These are phyloP conservation scores for Rosa chinensis DNA, from an alignment of 306 rosid species.

Conservation along the genomic window DNA sequence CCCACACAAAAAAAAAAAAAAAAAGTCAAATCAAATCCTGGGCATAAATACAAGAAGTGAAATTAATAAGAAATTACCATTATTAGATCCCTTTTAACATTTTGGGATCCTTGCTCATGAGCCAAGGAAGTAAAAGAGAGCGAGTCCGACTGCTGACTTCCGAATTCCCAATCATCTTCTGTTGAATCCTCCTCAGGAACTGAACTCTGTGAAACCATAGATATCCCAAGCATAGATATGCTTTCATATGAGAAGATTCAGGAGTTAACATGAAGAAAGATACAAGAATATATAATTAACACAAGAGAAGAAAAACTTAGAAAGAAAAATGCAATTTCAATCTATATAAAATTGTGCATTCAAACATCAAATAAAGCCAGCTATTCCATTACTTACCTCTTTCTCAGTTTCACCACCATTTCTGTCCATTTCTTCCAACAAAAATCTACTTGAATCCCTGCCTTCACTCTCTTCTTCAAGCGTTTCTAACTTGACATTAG, in stretches of 20 bases:
- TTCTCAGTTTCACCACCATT: constrained; percentile 45
- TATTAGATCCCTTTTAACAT: constrained; percentile 61
- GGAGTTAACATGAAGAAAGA: not conserved
- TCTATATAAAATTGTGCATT: not conserved
- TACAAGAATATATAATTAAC: not conserved
- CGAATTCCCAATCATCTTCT: constrained; percentile 46
- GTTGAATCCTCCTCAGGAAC: constrained; percentile 29
- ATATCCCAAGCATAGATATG: not conserved
- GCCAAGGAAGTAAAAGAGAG: constrained; percentile 45
- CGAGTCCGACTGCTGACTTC: constrained; percentile 52
- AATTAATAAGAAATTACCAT: constrained; percentile 49
- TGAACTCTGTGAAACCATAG: constrained; percentile 43
- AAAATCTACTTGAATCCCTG: constrained; percentile 47
- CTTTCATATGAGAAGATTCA: not conserved
- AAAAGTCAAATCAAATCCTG: constrained; percentile 4
- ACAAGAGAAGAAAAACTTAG: not conserved
- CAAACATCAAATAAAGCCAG: constrained; percentile 21
- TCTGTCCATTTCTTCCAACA: constrained; percentile 30
- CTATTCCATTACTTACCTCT: constrained; percentile 50
- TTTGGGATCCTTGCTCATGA: constrained; percentile 55
- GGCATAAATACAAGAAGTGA: constrained; percentile 12
- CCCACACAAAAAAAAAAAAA: not conserved
- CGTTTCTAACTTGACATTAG: constrained; percentile 45
- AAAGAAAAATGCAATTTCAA: not conserved
- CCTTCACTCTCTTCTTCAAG: constrained; percentile 71